phyloP scores from a whole-genome alignment of 352 stramenopile species.

The Phytophthora quininea region DNA sequence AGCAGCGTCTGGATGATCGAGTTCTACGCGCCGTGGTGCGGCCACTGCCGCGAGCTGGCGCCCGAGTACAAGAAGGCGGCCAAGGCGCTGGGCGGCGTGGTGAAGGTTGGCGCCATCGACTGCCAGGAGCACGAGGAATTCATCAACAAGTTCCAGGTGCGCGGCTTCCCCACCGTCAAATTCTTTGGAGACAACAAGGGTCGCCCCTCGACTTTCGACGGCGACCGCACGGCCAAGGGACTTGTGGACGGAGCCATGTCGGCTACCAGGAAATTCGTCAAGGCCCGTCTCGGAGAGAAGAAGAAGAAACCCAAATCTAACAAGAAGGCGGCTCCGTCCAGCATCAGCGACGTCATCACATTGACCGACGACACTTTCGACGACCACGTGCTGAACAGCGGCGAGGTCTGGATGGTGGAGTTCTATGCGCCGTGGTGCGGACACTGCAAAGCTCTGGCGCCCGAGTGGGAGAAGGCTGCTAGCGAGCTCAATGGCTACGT shows the following conservation, averaged over 20 bases:
- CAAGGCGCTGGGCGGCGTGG: conserved; percentile 86
- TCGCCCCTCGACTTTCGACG: conserved; percentile 77
- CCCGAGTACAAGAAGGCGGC: conserved; percentile 93
- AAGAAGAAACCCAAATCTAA: conserved; percentile 44
- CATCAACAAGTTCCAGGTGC: conserved; percentile 86
- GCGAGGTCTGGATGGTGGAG: conserved; percentile 91
- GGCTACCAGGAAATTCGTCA: conserved; percentile 77
- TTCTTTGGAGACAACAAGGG: conserved; percentile 89
- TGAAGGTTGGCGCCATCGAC: conserved; percentile 90
- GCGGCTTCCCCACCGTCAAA: conserved; percentile 95
- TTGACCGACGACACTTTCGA: conserved; percentile 93
- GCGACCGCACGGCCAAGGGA: conserved; percentile 77
- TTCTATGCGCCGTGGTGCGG: conserved; percentile 95
- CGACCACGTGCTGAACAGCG: conserved; percentile 89
- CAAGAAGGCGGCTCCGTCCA: conserved; percentile 45
- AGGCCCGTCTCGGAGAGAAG: conserved; percentile 78
- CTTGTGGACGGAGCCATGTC: conserved; percentile 87
- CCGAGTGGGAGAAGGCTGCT: conserved; percentile 91
- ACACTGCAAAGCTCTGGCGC: conserved; percentile 92
- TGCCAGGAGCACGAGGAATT: conserved; percentile 85
- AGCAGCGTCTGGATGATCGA: conserved; percentile 93
- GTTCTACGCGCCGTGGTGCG: conserved; percentile 96
- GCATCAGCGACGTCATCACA: conserved; percentile 81
- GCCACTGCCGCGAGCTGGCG: conserved; percentile 93
- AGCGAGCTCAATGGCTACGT: conserved; percentile 89